Percentiles rank a stretch among this genome's conserved stretches.
phyloP scores from a whole-genome alignment of 768 basidiomycete species.

The Leccinum barrowsii region DNA sequence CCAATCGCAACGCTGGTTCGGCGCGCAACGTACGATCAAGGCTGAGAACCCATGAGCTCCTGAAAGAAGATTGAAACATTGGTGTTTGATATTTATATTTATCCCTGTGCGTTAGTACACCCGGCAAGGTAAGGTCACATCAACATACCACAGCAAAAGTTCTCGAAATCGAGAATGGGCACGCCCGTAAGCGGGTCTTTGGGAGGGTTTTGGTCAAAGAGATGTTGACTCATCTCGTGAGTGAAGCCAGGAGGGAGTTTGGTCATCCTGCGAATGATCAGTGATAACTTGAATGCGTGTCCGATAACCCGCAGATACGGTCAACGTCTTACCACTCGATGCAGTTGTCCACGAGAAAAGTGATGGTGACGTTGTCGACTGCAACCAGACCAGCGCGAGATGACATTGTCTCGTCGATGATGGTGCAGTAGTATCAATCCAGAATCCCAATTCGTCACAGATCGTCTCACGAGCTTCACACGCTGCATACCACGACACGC shows the following conservation, averaged over 20 bases:
- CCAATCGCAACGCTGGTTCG: not conserved
- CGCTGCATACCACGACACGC: not conserved
- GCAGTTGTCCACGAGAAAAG: conserved; percentile 71
- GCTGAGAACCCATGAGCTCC: conserved; percentile 86
- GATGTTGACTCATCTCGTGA: conserved; percentile 65
- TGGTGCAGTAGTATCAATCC: not conserved
- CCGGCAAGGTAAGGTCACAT: too few relatives aligned
- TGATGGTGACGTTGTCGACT: conserved; percentile 45
- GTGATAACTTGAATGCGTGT: not conserved
- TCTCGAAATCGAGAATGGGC: conserved; percentile 68
- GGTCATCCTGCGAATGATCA: conserved; percentile 55
- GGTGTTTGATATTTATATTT: not conserved
- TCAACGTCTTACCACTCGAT: conserved; percentile 68
- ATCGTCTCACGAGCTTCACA: not conserved
- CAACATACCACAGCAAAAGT: conserved; percentile 60
- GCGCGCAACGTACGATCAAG: conserved; percentile 52
- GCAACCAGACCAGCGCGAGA: conserved; percentile 18
- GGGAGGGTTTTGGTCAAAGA: conserved; percentile 45
- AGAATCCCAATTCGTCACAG: too few relatives aligned
- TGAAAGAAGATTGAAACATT: conserved; percentile 15
- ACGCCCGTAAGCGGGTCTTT: conserved; percentile 47
- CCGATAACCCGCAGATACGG: not conserved
- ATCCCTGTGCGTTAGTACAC: not conserved
- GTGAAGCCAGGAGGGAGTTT: conserved; percentile 75
- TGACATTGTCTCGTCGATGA: not conserved